These are phyloP conservation scores for Lecanosticta acicola DNA, from an alignment of 2,329 filamentous ascomycete species.

Conservation along the genomic window DNA sequence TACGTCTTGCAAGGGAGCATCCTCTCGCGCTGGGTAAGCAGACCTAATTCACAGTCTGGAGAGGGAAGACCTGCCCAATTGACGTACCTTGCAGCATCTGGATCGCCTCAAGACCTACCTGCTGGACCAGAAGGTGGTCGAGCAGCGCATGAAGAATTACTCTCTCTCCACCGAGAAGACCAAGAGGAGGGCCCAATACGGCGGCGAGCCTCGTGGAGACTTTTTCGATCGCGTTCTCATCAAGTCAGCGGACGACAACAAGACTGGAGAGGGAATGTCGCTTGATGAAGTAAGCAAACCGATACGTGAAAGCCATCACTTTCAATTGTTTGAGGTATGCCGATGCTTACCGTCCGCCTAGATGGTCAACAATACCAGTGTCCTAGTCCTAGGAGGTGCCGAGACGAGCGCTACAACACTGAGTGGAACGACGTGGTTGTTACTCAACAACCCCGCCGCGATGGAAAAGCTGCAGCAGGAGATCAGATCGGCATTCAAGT, in stretches of 20 bases:
- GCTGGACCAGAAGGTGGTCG: slow-evolving; percentile 2
- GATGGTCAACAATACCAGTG: slow-evolving; percentile 26
- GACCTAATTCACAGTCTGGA: not conserved
- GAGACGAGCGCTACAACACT: slow-evolving; percentile 32
- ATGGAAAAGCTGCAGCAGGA: slow-evolving; percentile 39
- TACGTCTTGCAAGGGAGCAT: slow-evolving; percentile 6
- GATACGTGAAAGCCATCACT: not conserved
- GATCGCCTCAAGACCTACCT: slow-evolving; percentile 6
- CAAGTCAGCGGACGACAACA: slow-evolving; percentile 15
- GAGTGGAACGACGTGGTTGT: slow-evolving; percentile 21
- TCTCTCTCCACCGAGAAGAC: slow-evolving; percentile 7
- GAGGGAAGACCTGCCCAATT: not conserved
- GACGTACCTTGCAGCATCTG: not conserved
- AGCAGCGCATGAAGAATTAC: slow-evolving; percentile 19
- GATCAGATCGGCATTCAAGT: slow-evolving; percentile 37
- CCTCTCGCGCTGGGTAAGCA: slow-evolving; percentile 1
- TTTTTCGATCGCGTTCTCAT: slow-evolving; percentile 18
- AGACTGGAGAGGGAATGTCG: slow-evolving; percentile 14
- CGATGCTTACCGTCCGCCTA: slow-evolving; percentile 23
- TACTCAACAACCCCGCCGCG: slow-evolving; percentile 20
- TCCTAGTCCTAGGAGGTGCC: slow-evolving; percentile 29
- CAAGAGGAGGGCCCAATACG: slow-evolving; percentile 8
- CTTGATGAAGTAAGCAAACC: not conserved
- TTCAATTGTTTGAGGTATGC: slow-evolving; percentile 14
- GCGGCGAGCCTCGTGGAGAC: slow-evolving; percentile 11